Evolutionary conservation across 805 yeast species (phyloP), one percentile per base, ranked within the genome.

Genomic region (Saccharomycopsis amapae): DNA sequence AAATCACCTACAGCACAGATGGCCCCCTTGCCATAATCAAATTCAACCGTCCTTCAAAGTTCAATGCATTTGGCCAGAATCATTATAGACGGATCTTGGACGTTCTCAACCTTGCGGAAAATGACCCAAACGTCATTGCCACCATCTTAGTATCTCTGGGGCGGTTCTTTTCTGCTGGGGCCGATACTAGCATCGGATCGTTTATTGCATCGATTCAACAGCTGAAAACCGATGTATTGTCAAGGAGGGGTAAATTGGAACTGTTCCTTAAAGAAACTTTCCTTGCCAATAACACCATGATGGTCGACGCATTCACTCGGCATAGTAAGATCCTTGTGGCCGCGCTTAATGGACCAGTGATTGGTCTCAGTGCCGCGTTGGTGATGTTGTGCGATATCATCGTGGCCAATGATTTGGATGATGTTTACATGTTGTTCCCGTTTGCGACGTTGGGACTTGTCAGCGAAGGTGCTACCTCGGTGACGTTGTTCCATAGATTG

Each of bases 271-370:
- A 50, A 2, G 42, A 51, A 13, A 66, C 67, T 51, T 81, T 83
- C 56, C 76, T 77, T n/a, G 74, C 87, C 3, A 75, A 87, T 56
- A 87, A 87, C 60, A 72, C 79, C 23, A 79, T 72, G 56, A 63
- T 87, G 45, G 79, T 93, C 3, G 75, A 78, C 52, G 67, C 81
- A 32, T 77, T 85, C 59, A 75, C 76, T 52, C 74, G 78, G 56
- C 96, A 87, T 62, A 63, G 71, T 7, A 87, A 87, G 59, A 68
- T 85, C 6, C 64, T 87, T 31, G 79, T 79, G 23, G 76, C 77
- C 37, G 89, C 87, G 3, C 68, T 87, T 47, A 87, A 87, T 59
- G 96, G 96, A 0, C 95, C 96, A 0, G 94, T 78, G 4, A 73
- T 87, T 48, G 96, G 96, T 0, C 70, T 87, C 48, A 68, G 79